Percentiles rank a stretch among this genome's conserved stretches.
Evolutionary conservation across 805 yeast species (phyloP).

Genomic region (Isabelozyma pseudorhagii): DNA sequence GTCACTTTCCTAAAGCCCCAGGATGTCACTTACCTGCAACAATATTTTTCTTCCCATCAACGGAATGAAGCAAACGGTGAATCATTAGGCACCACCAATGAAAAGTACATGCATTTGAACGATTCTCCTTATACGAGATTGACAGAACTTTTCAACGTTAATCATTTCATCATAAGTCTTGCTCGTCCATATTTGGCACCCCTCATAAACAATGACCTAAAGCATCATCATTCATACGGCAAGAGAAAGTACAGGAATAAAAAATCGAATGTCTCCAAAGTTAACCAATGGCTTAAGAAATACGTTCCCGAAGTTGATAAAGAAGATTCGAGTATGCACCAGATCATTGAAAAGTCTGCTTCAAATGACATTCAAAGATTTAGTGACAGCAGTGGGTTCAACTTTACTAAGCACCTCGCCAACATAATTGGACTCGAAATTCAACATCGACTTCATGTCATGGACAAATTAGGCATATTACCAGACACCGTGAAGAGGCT

Average conservation of each 20-base stretch:
- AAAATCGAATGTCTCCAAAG: slow-evolving; percentile 3
- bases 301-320: neutral
- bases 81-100: neutral
- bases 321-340: neutral
- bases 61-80: slow-evolving; percentile 11
- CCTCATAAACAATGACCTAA: slow-evolving; percentile 74
- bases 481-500: slow-evolving; percentile 68
- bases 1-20: slow-evolving; percentile 42
- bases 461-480: slow-evolving; percentile 75
- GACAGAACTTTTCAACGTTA: slow-evolving; percentile 91
- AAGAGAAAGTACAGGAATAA: slow-evolving; percentile 18
- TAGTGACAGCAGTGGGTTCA: slow-evolving; percentile 23
- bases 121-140: slow-evolving; percentile 75
- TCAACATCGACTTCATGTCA: slow-evolving; percentile 76
- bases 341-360: neutral
- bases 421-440: slow-evolving; percentile 71
- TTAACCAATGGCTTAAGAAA: neutral
- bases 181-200: slow-evolving; percentile 96
- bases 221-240: slow-evolving; percentile 53
- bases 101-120: slow-evolving; percentile 5
- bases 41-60: slow-evolving; percentile 25
- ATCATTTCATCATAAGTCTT: slow-evolving; percentile 84
- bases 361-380: neutral
- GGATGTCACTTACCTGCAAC: slow-evolving; percentile 46
- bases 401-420: slow-evolving; percentile 35